Base-by-base conservation (phyloP, 2,329 filamentous ascomycete genomes). In the Stromatinia cepivora region DNA sequence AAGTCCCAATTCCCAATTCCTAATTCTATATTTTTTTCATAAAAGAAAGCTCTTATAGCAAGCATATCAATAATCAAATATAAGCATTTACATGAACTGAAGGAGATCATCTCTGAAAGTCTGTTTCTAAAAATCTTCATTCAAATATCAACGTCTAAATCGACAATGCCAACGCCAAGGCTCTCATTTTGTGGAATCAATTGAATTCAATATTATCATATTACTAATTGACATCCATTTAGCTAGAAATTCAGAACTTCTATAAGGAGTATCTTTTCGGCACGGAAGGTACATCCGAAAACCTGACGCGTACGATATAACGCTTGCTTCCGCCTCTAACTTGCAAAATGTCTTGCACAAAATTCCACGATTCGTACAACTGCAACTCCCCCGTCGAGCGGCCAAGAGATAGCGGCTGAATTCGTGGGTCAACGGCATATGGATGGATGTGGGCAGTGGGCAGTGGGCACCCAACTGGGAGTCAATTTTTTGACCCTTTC, bases 361-460 rank as follows among this genome's bases (percentile, higher is more conserved):
- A 53, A 53, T 34, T 53, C 56, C 46, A 67, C 56, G 31, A 61
- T 59, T 59, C 65, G 64, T 66, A 45, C 39, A 61, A 34, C 34
- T 46, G 13, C 13, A 42, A 13, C 10, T 10, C 50, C 25, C 39
- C 61, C 46, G 46, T 39, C 34, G 31, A 9, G 6, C 58, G 48
- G 66, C 34, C 46, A 63, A 64, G 61, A 53, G 58, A 64, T 45
- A 53, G 28, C 46, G 57, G 66, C 58, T 68, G 58, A 68, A 53
- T 15, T 53, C 54, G 31, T 59, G 46, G 45, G 45, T 63, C 59
- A 50, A 63, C 59, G 59, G 59, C 45, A 63, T 22, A 50, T 39
- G 17, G 28, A 36, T 39, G 17, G 22, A 46, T 63, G 45, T 50
- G 59, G 59, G 45, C 45, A 50, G n/a, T n/a, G n/a, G n/a, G n/a